A percentile compares a stretch with the other conserved stretches of the same genome.
phyloP scores from a whole-genome alignment of 768 basidiomycete genomes.

The Flagelloscypha sp. region DNA sequence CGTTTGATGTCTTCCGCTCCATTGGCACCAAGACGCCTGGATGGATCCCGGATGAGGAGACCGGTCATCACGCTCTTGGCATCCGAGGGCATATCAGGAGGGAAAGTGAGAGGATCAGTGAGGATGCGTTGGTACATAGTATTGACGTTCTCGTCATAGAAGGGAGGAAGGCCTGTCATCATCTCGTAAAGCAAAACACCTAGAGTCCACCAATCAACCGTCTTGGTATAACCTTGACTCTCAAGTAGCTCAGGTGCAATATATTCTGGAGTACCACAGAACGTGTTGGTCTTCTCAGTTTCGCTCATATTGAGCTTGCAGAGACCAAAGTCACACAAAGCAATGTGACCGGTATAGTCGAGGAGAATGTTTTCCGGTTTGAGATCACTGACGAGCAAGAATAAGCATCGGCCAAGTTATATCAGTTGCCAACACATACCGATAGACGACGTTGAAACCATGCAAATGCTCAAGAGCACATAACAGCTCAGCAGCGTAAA shows the following conservation, averaged over 20 bases:
- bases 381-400: slow-evolving; percentile 52
- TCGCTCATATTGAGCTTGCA: slow-evolving; percentile 98
- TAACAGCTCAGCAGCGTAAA: slow-evolving; percentile 96
- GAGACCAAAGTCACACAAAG: slow-evolving; percentile 94
- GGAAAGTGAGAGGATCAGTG: slow-evolving; percentile 87
- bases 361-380: slow-evolving; percentile 98
- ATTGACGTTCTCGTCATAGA: slow-evolving; percentile 98
- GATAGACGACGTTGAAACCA: slow-evolving; percentile 96
- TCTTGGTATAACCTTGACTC: slow-evolving; percentile 95
- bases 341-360: slow-evolving; percentile 97
- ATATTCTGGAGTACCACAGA: slow-evolving; percentile 98
- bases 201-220: slow-evolving; percentile 99
- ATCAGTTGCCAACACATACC: slow-evolving; percentile 36
- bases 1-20: slow-evolving; percentile 95
- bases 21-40: slow-evolving; percentile 78
- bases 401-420: slow-evolving; percentile 1
- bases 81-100: slow-evolving; percentile 79
- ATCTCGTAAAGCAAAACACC: slow-evolving; percentile 96
- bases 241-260: slow-evolving; percentile 96
- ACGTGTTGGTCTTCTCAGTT: slow-evolving; percentile 96
- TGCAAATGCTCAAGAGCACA: slow-evolving; percentile 94
- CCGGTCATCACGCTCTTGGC: slow-evolving; percentile 85
- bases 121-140: slow-evolving; percentile 97
- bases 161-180: slow-evolving; percentile 96
- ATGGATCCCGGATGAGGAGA: slow-evolving; percentile 82